Evolutionary conservation across 495 filamentous ascomycete species (phyloP).

Genomic region (Penicillium paradoxum): DNA sequence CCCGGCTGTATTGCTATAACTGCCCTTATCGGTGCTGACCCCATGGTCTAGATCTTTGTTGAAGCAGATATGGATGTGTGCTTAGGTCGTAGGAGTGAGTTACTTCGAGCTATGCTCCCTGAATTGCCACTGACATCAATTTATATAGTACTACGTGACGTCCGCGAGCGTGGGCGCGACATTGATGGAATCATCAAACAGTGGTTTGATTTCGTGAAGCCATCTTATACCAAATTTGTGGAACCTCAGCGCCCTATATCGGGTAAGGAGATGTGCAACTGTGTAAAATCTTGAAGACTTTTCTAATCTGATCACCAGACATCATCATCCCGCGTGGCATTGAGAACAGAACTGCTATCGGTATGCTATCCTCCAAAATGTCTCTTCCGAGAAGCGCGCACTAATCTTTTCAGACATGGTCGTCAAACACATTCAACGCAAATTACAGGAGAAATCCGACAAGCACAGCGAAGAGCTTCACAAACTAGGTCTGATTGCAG

Average conservation of each 20-base stretch:
- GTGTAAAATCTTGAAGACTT: not conserved
- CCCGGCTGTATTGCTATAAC: not conserved
- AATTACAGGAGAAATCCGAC: conserved; percentile 77
- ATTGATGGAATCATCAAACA: conserved; percentile 96
- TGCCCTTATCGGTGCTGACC: not conserved
- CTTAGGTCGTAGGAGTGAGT: conserved; percentile 81
- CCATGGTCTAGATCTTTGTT: conserved; percentile 67
- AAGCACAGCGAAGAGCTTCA: conserved; percentile 72
- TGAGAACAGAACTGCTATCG: conserved; percentile 87
- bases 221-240: conserved; percentile 86
- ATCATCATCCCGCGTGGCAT: conserved; percentile 93
- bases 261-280: conserved; percentile 35
- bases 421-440: conserved; percentile 78
- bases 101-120: not conserved
- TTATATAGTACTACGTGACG: conserved; percentile 73
- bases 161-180: conserved; percentile 75
- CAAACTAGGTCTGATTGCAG: conserved; percentile 62
- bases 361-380: conserved; percentile 38
- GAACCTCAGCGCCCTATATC: conserved; percentile 83
- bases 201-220: conserved; percentile 94
- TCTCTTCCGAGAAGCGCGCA: not conserved
- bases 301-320: conserved; percentile 49
- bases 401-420: conserved; percentile 64
- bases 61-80: conserved; percentile 95
- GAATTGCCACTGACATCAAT: conserved; percentile 6